Conservation (phyloP, 2,329 filamentous ascomycete species). For the Colletotrichum sp. region DNA sequence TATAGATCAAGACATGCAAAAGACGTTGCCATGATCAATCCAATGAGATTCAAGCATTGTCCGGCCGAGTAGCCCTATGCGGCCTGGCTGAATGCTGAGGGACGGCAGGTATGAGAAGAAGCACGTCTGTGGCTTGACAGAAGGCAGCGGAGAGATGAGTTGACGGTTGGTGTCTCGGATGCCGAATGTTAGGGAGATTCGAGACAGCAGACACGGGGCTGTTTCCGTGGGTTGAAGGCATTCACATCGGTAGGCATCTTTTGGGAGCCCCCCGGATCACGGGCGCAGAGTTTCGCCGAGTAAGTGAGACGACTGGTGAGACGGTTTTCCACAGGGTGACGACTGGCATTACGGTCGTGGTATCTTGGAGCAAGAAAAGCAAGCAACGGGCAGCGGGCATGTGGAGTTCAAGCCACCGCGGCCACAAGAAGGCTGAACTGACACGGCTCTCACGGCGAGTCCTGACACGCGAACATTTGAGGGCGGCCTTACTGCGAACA, state of each 20-base stretch:
- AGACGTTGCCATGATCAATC: conserved; percentile 11
- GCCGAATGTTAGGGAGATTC: not conserved
- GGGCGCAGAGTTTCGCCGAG: not conserved
- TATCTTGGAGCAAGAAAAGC: not conserved
- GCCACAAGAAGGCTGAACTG: not conserved
- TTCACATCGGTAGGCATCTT: not conserved
- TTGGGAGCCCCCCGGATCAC: not conserved
- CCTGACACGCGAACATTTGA: not conserved
- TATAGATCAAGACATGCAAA: conserved; percentile 30
- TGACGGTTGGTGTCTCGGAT: not conserved
- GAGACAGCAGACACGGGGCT: not conserved
- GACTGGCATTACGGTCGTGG: not conserved
- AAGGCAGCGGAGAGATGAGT: not conserved
- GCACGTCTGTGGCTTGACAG: not conserved
- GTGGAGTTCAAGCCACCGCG: not conserved
- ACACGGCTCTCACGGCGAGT: not conserved
- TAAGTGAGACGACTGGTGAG: not conserved
- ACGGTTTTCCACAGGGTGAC: conserved; percentile 4
- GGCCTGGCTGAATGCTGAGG: conserved; percentile 22
- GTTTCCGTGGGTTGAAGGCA: not conserved
- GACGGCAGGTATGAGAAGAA: not conserved
- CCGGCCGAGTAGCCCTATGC: conserved; percentile 2
- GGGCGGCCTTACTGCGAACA: not conserved
- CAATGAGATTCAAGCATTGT: not conserved
- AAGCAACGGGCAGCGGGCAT: not conserved